Base-by-base conservation (phyloP, 1,284 basidiomycete species). In the Rhodotorula sp. region DNA sequence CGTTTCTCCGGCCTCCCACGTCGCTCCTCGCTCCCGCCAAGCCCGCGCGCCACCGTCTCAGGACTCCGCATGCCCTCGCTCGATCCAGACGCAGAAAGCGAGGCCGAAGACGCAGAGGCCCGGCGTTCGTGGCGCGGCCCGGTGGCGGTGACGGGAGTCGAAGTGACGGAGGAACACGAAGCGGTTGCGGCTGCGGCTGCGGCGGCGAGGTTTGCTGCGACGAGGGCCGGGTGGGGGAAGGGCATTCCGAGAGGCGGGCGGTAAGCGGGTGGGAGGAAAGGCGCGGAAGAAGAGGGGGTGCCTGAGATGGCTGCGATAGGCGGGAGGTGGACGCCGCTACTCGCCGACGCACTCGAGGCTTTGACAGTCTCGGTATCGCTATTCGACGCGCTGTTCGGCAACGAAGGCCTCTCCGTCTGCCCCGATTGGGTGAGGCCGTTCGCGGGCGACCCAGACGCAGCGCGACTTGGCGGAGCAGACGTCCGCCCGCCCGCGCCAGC, bases 1-100 rank as follows among this genome's bases (percentile, higher is more conserved):
- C 73, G 54, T 44, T 62, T 62, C 59, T 74, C 73, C 6, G 68
- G 64, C 48, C 73, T 40, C 11, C 73, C 73, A 7, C 73, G 64
- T 0, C 73, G 63, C 56, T 74, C 73, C 22, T 74, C 73, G 31
- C 46, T 26, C 9, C 52, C 26, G n/a, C 56, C 65, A n/a, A 57
- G 54, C 4, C 34, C 28, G 2, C 59, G 31, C 15, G 54, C 54
- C 4, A 16, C 44, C 62, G 50, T 54, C 30, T 70, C 64, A 24
- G 72, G 72, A 6, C 64, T 67, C 1, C 72, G 61, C 7, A 71
- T 20, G 2, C 66, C 69, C n/a, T 71, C 69, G 9, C 64, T 66
- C 28, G 72, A 71, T 9, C 67, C 69, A 9, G 56, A 64, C 1
- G 59, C n/a, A 0, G 62, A 64, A 11, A 65, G 65, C 8, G 71